Percentiles rank a stretch among this genome's conserved stretches.
Evolutionary conservation across 768 basidiomycete species (phyloP).

Genomic region (Pholiota conissans): DNA sequence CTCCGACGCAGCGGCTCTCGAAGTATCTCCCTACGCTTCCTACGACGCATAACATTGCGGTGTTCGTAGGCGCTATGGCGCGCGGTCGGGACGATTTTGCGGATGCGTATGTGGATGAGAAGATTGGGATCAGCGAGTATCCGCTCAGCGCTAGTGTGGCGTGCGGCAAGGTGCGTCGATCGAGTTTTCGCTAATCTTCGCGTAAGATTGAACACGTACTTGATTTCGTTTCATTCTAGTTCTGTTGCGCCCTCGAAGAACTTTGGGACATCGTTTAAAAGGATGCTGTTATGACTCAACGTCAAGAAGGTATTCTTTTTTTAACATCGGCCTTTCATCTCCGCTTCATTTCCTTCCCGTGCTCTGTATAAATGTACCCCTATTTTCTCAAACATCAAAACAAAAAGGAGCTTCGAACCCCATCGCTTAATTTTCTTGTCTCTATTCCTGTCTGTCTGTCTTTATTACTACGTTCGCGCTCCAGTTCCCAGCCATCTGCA

Average conservation of each 20-base stretch:
- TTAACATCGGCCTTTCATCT: neutral
- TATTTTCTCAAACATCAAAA: conserved; percentile 2
- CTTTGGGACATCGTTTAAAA: conserved; percentile 87
- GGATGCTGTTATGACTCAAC: neutral
- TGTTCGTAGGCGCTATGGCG: conserved; percentile 99
- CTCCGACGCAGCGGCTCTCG: conserved; percentile 77
- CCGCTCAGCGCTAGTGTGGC: conserved; percentile 91
- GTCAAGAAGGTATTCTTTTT: neutral
- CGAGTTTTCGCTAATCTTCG: neutral
- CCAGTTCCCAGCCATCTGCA: conserved; percentile 35
- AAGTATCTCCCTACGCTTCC: conserved; percentile 85
- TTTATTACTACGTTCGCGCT: conserved; percentile 18
- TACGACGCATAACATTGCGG: conserved; percentile 84
- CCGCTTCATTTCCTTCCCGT: neutral
- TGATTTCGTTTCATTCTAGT: conserved; percentile 42
- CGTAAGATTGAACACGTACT: neutral
- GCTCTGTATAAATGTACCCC: conserved; percentile 3
- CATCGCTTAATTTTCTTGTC: neutral
- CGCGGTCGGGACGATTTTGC: conserved; percentile 96
- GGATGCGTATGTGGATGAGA: conserved; percentile 91
- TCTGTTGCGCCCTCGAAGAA: conserved; percentile 91
- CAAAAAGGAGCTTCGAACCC: conserved; percentile 11
- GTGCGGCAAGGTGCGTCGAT: conserved; percentile 88
- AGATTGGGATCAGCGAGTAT: conserved; percentile 95
- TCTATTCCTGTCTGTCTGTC: neutral